These are phyloP conservation scores for Lodderomyces orthopsilosis DNA, from an alignment of 1,139 yeast genomes.

Conservation along the genomic window DNA sequence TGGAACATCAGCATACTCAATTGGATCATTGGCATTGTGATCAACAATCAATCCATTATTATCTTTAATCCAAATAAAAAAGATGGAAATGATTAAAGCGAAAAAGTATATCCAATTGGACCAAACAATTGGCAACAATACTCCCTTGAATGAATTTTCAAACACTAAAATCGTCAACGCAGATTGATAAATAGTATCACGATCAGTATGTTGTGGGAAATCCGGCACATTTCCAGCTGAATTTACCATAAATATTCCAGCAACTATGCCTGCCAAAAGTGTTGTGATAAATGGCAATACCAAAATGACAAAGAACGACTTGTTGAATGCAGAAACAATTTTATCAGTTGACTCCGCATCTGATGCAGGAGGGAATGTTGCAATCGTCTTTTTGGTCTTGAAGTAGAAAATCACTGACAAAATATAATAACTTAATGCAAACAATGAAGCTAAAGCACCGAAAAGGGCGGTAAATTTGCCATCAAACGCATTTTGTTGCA, in stretches of 20 bases:
- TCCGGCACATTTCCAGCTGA: constrained; percentile 4
- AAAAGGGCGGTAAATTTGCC: not conserved
- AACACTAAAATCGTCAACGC: constrained; percentile 4
- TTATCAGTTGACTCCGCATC: constrained; percentile 19
- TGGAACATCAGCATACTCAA: constrained; percentile 19
- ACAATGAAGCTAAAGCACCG: constrained; percentile 2
- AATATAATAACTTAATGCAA: constrained; percentile 16
- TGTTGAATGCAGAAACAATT: constrained; percentile 26
- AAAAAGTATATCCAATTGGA: constrained; percentile 17
- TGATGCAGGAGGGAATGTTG: constrained; percentile 28
- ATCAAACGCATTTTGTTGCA: not conserved
- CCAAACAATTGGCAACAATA: constrained; percentile 15
- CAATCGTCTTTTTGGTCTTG: constrained; percentile 29
- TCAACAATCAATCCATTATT: constrained; percentile 33
- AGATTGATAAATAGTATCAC: constrained; percentile 8
- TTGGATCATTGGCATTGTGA: constrained; percentile 17
- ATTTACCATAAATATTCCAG: not conserved
- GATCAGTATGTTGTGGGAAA: constrained; percentile 7
- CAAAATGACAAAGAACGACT: constrained; percentile 29
- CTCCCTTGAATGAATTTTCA: constrained; percentile 3
- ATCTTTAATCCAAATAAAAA: constrained; percentile 34
- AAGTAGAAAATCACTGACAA: constrained; percentile 22
- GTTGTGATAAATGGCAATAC: constrained; percentile 25
- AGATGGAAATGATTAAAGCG: constrained; percentile 22
- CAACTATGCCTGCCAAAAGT: constrained; percentile 11